Base-by-base conservation (phyloP, 805 yeast species). In the Kluyveromyces wickerhamii region DNA sequence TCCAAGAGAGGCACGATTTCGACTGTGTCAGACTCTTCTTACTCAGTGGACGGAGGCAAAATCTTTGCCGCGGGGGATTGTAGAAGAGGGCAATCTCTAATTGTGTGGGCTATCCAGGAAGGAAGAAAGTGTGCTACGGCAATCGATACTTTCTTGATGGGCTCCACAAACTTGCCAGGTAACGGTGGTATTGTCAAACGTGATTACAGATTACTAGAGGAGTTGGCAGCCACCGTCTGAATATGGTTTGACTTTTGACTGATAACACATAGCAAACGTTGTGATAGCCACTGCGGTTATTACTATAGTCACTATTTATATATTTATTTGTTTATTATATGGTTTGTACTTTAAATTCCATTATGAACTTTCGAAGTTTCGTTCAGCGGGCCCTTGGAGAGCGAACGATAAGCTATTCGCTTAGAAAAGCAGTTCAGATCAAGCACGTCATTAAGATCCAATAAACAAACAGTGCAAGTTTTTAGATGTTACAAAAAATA, bases 101-200 rank as follows among this genome's bases (percentile, higher is more conserved):
- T 89, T 59, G 98, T 89, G 37, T 92, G 97, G 97, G 98, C 97
- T 66, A 89, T 89, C 49, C 97, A 92, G 66, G 98, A 89, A 66
- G 98, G 98, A 47, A 79, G 97, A 69, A 96, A 89, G 64, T 87
- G 96, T 74, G 98, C 98, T 23, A 73, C 95, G 47, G 87, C 85
- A 49, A 94, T 89, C 43, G 98, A 89, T 57, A 60, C 67, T 48
- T 82, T 60, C 59, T 69, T 89, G 59, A 76, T 78, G 77, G 88
- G 89, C 17, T 62, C 72, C 43, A 72, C 95, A 14, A 72, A 82
- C 54, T 71, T 92, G 51, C 97, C 98, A 41, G 95, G 95, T 28
- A 84, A 83, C 57, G 97, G 97, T 37, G 80, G 95, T 25, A 82
- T 92, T 55, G 85, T 80, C 50, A 85, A 79, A 63, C 78, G 96